Conservation (phyloP, 2,329 filamentous ascomycete species). For the Verticillium klebahnii region DNA sequence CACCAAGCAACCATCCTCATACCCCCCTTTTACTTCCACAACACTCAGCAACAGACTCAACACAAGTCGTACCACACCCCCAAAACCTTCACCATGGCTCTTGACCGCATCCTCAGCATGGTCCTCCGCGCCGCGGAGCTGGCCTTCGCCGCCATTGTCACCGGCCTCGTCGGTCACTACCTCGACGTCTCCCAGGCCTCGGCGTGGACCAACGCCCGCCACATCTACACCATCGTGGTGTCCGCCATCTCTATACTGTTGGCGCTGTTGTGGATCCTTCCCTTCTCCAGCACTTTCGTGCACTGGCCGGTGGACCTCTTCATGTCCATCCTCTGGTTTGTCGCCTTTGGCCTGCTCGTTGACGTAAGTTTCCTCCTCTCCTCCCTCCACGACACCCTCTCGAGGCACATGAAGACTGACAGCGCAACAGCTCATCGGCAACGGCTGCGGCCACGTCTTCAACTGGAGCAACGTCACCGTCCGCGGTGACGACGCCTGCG, state of each 20-base stretch:
- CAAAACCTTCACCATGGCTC: constrained; percentile 23
- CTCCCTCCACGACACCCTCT: constrained; percentile 1
- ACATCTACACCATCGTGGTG: constrained; percentile 72
- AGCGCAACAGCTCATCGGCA: constrained; percentile 30
- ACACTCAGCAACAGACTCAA: neutral
- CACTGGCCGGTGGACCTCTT: constrained; percentile 69
- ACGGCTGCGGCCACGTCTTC: constrained; percentile 52
- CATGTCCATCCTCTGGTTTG: constrained; percentile 66
- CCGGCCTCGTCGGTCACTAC: constrained; percentile 64
- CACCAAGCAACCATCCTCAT: neutral
- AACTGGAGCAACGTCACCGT: constrained; percentile 53
- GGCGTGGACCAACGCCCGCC: constrained; percentile 55
- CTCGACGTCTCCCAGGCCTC: constrained; percentile 47
- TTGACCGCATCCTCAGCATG: constrained; percentile 34
- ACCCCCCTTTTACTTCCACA: neutral
- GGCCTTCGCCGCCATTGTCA: constrained; percentile 66
- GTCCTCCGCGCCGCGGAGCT: constrained; percentile 46
- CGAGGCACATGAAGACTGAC: neutral
- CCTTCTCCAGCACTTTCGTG: constrained; percentile 62
- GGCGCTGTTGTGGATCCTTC: constrained; percentile 68
- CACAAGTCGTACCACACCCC: neutral
- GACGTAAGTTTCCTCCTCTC: constrained; percentile 38
- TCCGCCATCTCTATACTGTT: constrained; percentile 65
- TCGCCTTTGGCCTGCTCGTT: constrained; percentile 62
- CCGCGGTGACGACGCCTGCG: constrained; percentile 48